Conservation (phyloP, 163 green algal species). For the Scenedesmus sp. region DNA sequence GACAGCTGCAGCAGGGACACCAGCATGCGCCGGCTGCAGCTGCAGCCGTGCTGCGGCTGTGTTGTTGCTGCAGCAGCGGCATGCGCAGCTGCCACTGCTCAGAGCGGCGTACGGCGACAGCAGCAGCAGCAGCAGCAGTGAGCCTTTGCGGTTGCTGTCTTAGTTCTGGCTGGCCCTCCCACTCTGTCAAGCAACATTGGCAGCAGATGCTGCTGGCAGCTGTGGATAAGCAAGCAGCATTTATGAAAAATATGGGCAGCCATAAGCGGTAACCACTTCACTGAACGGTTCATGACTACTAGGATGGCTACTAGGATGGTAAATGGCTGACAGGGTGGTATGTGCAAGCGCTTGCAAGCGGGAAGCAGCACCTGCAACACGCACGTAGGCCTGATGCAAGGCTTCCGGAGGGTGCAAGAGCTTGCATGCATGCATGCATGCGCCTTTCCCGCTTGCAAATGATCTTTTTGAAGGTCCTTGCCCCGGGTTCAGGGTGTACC, state of each 20-base stretch:
- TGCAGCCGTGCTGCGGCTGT: not conserved
- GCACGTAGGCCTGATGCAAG: too few species aligned
- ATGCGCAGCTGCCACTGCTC: not conserved
- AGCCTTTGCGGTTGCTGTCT: constrained; percentile 2
- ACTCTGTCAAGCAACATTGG: not conserved
- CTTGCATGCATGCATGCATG: too few species aligned
- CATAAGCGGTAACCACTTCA: not conserved
- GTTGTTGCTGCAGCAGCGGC: not conserved
- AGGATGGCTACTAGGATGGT: too few species aligned
- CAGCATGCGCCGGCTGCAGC: not conserved
- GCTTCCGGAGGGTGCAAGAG: too few species aligned
- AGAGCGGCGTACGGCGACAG: not conserved
- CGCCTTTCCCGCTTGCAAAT: too few species aligned
- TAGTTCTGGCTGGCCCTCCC: not conserved
- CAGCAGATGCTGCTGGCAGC: not conserved
- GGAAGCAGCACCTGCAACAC: too few species aligned
- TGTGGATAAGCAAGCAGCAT: not conserved
- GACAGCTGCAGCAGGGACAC: not conserved
- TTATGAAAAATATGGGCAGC: not conserved
- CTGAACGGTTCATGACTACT: not conserved
- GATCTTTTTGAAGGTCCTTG: too few species aligned
- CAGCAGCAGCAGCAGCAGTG: not conserved
- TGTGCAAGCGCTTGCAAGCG: too few species aligned
- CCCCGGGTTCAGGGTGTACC: too few species aligned
- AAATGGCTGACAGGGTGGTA: too few species aligned